Base-by-base conservation (phyloP, 257 asterid genomes). In the Ophiorrhiza pumila region DNA sequence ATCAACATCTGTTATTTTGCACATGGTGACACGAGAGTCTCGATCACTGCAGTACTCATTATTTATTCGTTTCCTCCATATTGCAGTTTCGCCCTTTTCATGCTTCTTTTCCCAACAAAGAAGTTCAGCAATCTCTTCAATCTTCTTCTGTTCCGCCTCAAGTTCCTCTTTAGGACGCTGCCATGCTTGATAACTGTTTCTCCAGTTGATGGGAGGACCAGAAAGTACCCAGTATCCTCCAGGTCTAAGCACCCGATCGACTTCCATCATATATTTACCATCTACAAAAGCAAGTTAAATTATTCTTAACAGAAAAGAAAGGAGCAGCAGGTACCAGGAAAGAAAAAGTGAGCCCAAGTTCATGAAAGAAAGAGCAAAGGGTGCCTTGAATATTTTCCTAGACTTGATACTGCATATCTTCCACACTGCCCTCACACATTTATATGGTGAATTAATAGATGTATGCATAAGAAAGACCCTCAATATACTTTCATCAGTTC, bases 191-290 rank as follows among this genome's bases (percentile, higher is more conserved):
- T 77, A 72, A 65, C 58, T 72, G 32, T 37, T 72, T 58, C 82
- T 47, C 87, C 87, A 83, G 77, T 71, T 77, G 47, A 83, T 83
- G 2, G 87, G 87, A 74, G 87, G 87, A 61, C 87, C 87, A 5
- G 86, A 82, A 60, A 82, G 84, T 70, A 82, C 61, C 86, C 86
- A 82, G 74, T 82, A 82, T 29, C 86, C 86, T 61, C 86, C 86
- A 3, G 86, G 86, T 79, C 84, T 79, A 43, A 82, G 80, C 62
- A 82, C 86, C 75, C 86, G 65, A 66, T 82, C 84, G 9, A 82
- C 69, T 65, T 82, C 86, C 80, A 27, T 82, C 84, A 83, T 46
- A 80, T 83, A 83, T 53, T 74, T 60, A 18, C 87, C 87, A 49
- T 77, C 87, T 83, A 47, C 10, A 61, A 27, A 52, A 18, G 53